Evolutionary conservation across 768 basidiomycete genomes (phyloP), one percentile per base, ranked within the genome.

Genomic region (Pisolithus orientalis): DNA sequence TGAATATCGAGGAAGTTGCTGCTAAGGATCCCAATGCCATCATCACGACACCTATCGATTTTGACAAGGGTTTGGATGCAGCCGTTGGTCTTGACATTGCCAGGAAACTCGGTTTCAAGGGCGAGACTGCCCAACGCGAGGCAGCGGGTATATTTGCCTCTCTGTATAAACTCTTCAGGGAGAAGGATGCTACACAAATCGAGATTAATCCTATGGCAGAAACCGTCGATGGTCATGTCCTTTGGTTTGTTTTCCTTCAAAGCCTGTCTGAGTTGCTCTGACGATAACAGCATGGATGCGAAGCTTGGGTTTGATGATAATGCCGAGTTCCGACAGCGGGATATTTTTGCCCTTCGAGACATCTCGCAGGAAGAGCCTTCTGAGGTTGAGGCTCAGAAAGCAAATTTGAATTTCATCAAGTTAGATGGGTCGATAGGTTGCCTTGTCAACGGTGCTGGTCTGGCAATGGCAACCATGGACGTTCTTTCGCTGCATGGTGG

Each of bases 381-480:
- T 28, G 96, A 99, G 70, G 95, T 99, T 31, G 93, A 96, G 69
- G 96, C 96, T 21, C 94, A 94, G 71, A 90, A 95, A 69, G 90
- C 89, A 56, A 86, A 89, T 66, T 79, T 99, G 65, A 97, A 94
- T 77, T 98, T 97, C 70, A 98, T 98, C 79, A 97, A 99, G 74
- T 85, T 99, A 42, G 96, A 99, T 65, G 96, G 96, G 29, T 89
- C 80, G 70, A 85, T 99, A 54, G 96, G 96, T 28, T 99, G 96
- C 74, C 76, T 99, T 49, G 96, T 99, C 56, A 99, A 99, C 62
- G 96, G 96, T 62, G 96, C 96, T 48, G 96, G 96, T 64, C 75
- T 99, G 55, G 96, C 96, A 47, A 99, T 99, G 96, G 96, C 96
- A 37, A 99, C 96, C 51, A 98, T 99, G 96, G 96, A 99, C 64